These are phyloP conservation scores for Xanthoconium purpureum DNA, from an alignment of 768 basidiomycete species.

Conservation along the genomic window DNA sequence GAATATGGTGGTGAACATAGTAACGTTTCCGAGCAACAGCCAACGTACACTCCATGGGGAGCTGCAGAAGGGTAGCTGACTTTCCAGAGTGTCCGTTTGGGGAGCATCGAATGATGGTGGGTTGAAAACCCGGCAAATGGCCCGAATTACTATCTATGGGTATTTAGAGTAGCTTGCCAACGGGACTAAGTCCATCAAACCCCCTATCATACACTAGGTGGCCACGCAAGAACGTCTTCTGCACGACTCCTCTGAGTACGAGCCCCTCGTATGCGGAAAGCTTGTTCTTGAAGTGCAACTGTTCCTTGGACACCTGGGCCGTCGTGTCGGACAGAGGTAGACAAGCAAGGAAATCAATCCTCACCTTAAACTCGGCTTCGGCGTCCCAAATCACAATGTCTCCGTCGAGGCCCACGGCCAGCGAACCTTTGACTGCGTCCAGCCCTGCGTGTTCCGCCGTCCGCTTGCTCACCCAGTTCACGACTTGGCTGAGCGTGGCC, in stretches of 20 bases:
- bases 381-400: slow-evolving; percentile 88
- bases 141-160: too few relatives aligned
- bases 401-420: slow-evolving; percentile 75
- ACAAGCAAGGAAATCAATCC: slow-evolving; percentile 3
- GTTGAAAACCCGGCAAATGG: too few relatives aligned
- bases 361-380: slow-evolving; percentile 41
- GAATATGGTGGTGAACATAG: not conserved
- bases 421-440: slow-evolving; percentile 61
- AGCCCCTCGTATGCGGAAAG: slow-evolving; percentile 85
- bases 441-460: slow-evolving; percentile 83
- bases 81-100: not conserved
- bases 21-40: not conserved
- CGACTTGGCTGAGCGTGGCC: slow-evolving; percentile 54
- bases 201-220: slow-evolving; percentile 57
- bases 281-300: slow-evolving; percentile 90
- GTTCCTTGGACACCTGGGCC: slow-evolving; percentile 65
- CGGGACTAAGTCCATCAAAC: slow-evolving; percentile 33
- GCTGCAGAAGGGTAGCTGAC: not conserved
- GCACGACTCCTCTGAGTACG: slow-evolving; percentile 65
- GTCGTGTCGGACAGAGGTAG: slow-evolving; percentile 4
- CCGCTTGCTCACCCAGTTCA: slow-evolving; percentile 71
- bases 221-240: slow-evolving; percentile 80
- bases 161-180: slow-evolving; percentile 33
- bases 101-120: slow-evolving; percentile 9
- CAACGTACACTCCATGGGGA: slow-evolving; percentile 13